Evolutionary conservation across 78 protist species (phyloP).

Genomic region (Chrysochromulina parva): DNA sequence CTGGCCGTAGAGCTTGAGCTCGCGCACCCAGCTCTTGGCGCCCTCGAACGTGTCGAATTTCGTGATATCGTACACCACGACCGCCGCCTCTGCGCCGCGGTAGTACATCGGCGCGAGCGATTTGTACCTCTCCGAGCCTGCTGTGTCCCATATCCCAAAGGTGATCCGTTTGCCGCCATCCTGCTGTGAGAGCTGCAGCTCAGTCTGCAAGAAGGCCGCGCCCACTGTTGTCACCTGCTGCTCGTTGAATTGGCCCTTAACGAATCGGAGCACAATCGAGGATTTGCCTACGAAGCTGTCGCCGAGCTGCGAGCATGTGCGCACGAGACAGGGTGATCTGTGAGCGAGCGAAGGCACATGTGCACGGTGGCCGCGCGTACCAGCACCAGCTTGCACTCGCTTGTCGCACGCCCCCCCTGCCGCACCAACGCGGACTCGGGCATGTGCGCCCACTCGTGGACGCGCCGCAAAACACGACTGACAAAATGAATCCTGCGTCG

Average conservation of each 20-base stretch:
- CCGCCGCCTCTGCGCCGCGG: slow-evolving; percentile 54
- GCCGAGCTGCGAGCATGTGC: neutral
- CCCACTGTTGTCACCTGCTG: slow-evolving; percentile 33
- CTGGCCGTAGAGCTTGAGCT: slow-evolving; percentile 25
- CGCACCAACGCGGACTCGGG: no score
- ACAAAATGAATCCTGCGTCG: no score
- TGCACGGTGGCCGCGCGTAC: slow-evolving; percentile 3
- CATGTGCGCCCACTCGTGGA: no score
- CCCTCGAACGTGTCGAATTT: slow-evolving; percentile 14
- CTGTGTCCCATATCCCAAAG: slow-evolving; percentile 37
- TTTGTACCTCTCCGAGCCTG: slow-evolving; percentile 5
- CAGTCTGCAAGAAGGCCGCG: slow-evolving; percentile 23
- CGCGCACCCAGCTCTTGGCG: neutral
- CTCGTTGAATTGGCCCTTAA: neutral
- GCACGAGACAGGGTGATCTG: neutral
- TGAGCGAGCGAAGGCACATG: no score
- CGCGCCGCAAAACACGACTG: no score
- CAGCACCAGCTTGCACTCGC: slow-evolving; percentile 29
- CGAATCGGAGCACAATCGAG: slow-evolving; percentile 34
- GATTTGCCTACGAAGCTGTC: slow-evolving; percentile 39
- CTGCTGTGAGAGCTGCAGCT: neutral
- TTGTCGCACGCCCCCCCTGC: no score
- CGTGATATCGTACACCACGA: slow-evolving; percentile 61
- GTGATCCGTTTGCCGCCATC: slow-evolving; percentile 14
- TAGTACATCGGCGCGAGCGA: slow-evolving; percentile 57